Conservation (phyloP, 2,329 filamentous ascomycete genomes). For the Periglandula ipomoeae region DNA sequence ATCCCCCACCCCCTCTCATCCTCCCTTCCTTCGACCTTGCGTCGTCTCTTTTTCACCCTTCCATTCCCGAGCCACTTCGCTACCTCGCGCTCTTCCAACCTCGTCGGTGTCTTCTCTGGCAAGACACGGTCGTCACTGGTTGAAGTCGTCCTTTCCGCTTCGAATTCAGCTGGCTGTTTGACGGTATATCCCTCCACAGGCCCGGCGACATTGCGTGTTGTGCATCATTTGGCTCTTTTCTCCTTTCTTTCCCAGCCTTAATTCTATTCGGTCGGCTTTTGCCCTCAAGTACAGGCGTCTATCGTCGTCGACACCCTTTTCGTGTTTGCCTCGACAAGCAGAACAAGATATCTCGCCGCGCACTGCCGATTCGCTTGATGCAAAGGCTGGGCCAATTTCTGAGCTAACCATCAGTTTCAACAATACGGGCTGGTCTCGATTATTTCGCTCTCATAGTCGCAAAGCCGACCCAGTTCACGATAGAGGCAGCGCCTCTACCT, state of each 20-base stretch:
- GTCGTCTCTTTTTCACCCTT: slow-evolving; percentile 11
- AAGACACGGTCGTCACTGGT: slow-evolving; percentile 6
- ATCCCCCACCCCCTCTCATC: slow-evolving; percentile 17
- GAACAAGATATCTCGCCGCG: slow-evolving; percentile 14
- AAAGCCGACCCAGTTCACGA: slow-evolving; percentile 2
- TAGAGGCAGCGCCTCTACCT: slow-evolving; percentile 26
- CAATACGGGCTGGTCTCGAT: slow-evolving; percentile 41
- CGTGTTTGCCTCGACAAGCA: slow-evolving; percentile 32
- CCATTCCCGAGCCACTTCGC: slow-evolving; percentile 14
- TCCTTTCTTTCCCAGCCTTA: slow-evolving; percentile 9
- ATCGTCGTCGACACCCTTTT: slow-evolving; percentile 13
- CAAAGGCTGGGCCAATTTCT: slow-evolving; percentile 31
- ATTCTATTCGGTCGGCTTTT: background rate
- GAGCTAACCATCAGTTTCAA: slow-evolving; percentile 18
- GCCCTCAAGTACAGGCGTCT: slow-evolving; percentile 15
- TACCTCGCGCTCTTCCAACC: slow-evolving; percentile 17
- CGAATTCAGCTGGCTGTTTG: slow-evolving; percentile 15
- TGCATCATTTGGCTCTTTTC: slow-evolving; percentile 13
- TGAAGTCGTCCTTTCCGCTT: slow-evolving; percentile 7
- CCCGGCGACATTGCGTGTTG: slow-evolving; percentile 14
- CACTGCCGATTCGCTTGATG: slow-evolving; percentile 34
- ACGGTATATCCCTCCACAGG: slow-evolving; percentile 6
- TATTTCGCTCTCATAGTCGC: slow-evolving; percentile 18
- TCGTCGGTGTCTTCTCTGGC: slow-evolving; percentile 11
- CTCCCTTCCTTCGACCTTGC: slow-evolving; percentile 23